These are phyloP conservation scores for Exophiala xenobiotica DNA, from an alignment of 2,329 filamentous ascomycete species.

Conservation along the genomic window DNA sequence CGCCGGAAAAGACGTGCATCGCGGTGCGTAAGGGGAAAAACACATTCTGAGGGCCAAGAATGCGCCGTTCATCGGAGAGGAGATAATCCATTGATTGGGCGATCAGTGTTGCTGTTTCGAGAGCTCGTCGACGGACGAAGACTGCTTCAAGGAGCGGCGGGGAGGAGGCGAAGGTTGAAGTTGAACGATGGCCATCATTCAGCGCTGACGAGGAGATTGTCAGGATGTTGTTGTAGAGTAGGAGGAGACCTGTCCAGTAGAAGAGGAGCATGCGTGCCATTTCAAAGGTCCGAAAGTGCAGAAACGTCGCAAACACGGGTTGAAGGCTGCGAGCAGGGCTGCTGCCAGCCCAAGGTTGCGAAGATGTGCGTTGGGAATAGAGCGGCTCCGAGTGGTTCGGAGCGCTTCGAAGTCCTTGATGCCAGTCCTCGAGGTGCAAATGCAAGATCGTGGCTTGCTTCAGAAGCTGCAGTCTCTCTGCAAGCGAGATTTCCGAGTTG, in stretches of 20 bases:
- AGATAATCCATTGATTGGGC: slow-evolving; percentile 8
- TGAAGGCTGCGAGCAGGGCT: background rate
- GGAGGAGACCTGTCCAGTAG: slow-evolving; percentile 7
- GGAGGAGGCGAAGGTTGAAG: too few species aligned
- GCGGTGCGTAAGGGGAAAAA: slow-evolving; percentile 9
- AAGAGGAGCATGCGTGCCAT: slow-evolving; percentile 5
- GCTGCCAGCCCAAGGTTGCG: background rate
- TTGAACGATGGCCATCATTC: background rate
- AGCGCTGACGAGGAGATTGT: background rate
- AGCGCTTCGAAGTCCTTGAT: background rate
- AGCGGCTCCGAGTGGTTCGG: background rate
- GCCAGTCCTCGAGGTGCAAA: background rate
- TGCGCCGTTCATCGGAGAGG: slow-evolving; percentile 4
- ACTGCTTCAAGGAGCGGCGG: too few species aligned
- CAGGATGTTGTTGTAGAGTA: slow-evolving; percentile 8
- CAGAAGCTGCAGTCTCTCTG: slow-evolving; percentile 4
- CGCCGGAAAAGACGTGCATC: slow-evolving; percentile 1
- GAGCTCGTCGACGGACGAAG: background rate
- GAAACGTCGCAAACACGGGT: slow-evolving; percentile 4
- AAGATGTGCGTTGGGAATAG: background rate
- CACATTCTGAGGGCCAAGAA: slow-evolving; percentile 1
- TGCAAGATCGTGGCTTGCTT: background rate
- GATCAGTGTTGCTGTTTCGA: background rate
- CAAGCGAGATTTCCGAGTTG: background rate
- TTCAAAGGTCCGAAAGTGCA: slow-evolving; percentile 5